Percentiles rank a stretch among this genome's conserved stretches.
Evolutionary conservation across 768 basidiomycete genomes (phyloP).

Genomic region (Mycena vitilis): DNA sequence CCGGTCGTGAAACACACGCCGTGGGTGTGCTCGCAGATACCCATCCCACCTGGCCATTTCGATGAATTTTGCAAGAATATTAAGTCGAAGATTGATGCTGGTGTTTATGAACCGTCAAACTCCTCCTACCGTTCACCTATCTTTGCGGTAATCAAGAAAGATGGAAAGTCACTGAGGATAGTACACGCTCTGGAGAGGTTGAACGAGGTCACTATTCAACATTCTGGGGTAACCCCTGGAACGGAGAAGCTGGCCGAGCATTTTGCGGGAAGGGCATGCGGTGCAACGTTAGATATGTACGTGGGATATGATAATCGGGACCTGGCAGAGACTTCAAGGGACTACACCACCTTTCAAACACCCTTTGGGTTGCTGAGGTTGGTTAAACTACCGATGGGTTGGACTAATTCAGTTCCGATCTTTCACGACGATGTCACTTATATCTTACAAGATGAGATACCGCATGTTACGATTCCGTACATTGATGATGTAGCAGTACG

Average conservation of each 20-base stretch:
- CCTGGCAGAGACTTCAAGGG: slow-evolving; percentile 38
- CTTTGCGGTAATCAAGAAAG: neutral
- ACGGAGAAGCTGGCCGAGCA: slow-evolving; percentile 27
- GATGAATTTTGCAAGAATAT: neutral
- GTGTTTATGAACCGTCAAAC: neutral
- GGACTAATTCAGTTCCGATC: too few species aligned
- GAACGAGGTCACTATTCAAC: too few species aligned
- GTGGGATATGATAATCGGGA: slow-evolving; percentile 42
- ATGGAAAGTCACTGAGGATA: slow-evolving; percentile 29
- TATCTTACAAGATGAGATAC: slow-evolving; percentile 44
- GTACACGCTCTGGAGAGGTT: slow-evolving; percentile 30
- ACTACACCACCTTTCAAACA: slow-evolving; percentile 28
- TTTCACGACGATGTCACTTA: slow-evolving; percentile 34
- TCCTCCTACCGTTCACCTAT: too few species aligned
- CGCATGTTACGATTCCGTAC: slow-evolving; percentile 33
- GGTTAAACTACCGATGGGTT: too few species aligned
- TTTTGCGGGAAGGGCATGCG: slow-evolving; percentile 33
- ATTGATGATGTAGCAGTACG: slow-evolving; percentile 39
- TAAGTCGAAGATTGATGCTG: neutral
- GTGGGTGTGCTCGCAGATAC: neutral
- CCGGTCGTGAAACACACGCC: neutral
- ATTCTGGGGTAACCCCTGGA: slow-evolving; percentile 14
- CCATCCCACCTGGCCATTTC: neutral
- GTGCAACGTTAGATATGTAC: slow-evolving; percentile 37
- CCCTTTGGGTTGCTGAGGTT: too few species aligned